A percentile compares a stretch with the other conserved stretches of the same genome.
phyloP scores from a whole-genome alignment of 345 rosid genomes.

The Cardamine chenopodiifolia region DNA sequence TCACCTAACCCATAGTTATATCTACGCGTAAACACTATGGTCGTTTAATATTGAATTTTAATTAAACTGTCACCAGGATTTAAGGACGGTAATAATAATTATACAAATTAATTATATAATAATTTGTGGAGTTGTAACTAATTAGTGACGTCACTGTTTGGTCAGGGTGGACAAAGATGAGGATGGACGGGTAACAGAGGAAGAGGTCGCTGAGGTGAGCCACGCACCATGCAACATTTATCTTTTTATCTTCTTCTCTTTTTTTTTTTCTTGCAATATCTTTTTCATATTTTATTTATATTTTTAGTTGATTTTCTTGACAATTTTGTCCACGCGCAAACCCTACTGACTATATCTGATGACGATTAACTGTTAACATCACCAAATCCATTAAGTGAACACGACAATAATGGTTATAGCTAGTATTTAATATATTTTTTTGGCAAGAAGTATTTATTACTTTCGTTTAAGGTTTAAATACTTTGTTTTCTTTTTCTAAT shows the following conservation, averaged over 20 bases:
- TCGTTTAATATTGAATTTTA: slow-evolving; percentile 2
- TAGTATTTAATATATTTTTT: no score
- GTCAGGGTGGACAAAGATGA: slow-evolving; percentile 81
- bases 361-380: slow-evolving; percentile 35
- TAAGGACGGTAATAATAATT: no score
- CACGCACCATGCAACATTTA: slow-evolving; percentile 26
- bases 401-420: slow-evolving; percentile 14
- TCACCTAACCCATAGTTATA: slow-evolving; percentile 24
- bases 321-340: slow-evolving; percentile 44
- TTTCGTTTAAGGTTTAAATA: slow-evolving; percentile 1
- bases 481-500: background rate
- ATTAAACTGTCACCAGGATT: slow-evolving; percentile 21
- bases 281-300: background rate
- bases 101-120: background rate
- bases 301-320: slow-evolving; percentile 35
- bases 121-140: slow-evolving; percentile 26
- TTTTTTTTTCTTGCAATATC: background rate
- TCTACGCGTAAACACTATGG: background rate
- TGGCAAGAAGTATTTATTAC: no score
- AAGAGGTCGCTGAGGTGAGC: slow-evolving; percentile 78
- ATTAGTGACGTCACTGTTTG: slow-evolving; percentile 29
- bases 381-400: slow-evolving; percentile 21
- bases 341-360: slow-evolving; percentile 37
- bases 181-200: slow-evolving; percentile 84
- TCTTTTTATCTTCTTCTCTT: slow-evolving; percentile 5